Conservation (phyloP, 768 basidiomycete species). For the Tricholoma matsutake region DNA sequence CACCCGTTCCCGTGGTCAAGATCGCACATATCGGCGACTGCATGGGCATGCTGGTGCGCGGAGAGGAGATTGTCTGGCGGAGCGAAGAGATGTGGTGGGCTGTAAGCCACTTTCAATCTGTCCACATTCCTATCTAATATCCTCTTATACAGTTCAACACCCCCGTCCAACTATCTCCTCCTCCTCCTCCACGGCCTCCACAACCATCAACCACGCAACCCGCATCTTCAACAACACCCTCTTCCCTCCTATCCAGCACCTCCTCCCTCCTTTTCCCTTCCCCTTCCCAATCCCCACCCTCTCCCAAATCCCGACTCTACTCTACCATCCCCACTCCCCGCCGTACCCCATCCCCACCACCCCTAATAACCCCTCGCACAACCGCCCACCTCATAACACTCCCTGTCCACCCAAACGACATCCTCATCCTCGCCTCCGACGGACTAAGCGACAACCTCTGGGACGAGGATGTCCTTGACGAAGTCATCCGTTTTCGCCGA, state of each 20-base stretch:
- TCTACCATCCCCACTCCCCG: not conserved
- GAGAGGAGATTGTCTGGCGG: slow-evolving; percentile 76
- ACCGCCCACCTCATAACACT: slow-evolving; percentile 70
- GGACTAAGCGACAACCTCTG: slow-evolving; percentile 86
- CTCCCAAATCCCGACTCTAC: slow-evolving; percentile 13
- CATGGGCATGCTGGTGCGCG: slow-evolving; percentile 82
- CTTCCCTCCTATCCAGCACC: slow-evolving; percentile 2
- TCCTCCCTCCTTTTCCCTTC: slow-evolving; percentile 4
- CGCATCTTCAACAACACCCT: slow-evolving; percentile 3
- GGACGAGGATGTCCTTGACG: slow-evolving; percentile 86
- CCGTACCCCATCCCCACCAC: not conserved
- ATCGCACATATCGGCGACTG: slow-evolving; percentile 89
- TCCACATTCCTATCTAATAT: not conserved
- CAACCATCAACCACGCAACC: not conserved
- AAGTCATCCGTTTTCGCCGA: slow-evolving; percentile 57
- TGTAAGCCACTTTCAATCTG: slow-evolving; percentile 35
- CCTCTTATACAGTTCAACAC: slow-evolving; percentile 34
- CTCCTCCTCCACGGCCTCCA: slow-evolving; percentile 21
- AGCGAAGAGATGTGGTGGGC: slow-evolving; percentile 94
- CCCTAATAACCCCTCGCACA: slow-evolving; percentile 23
- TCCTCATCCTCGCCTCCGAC: slow-evolving; percentile 79
- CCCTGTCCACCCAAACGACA: slow-evolving; percentile 67
- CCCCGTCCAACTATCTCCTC: slow-evolving; percentile 43
- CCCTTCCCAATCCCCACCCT: not conserved
- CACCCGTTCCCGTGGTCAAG: slow-evolving; percentile 58